A percentile compares a stretch with the other conserved stretches of the same genome.
Conservation (phyloP, 169 alveolate genomes). For the Plasmodium cynomolgi region DNA sequence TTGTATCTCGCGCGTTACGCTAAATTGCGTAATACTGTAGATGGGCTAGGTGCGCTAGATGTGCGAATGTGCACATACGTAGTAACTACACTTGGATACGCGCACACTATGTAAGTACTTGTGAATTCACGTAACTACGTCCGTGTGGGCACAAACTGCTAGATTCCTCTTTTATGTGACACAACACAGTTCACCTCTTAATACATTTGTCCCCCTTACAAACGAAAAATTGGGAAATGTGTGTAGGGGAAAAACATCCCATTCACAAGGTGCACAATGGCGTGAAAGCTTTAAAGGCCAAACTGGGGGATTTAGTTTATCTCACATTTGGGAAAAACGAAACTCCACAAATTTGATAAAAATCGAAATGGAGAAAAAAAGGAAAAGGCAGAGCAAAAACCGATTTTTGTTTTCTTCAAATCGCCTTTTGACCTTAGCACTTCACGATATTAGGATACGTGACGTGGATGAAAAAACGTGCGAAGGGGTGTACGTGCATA, state of each 20-base stretch:
- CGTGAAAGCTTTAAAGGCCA: background rate
- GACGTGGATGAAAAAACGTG: background rate
- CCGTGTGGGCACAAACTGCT: background rate
- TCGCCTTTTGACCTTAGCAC: background rate
- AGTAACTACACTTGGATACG: background rate
- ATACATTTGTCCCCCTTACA: background rate
- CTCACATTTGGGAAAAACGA: background rate
- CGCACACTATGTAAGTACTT: background rate
- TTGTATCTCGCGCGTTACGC: background rate
- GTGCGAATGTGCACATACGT: background rate
- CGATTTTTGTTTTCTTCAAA: background rate
- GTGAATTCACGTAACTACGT: background rate
- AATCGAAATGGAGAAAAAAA: background rate
- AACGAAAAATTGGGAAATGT: background rate
- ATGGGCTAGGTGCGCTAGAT: background rate
- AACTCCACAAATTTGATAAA: background rate
- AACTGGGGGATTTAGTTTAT: background rate
- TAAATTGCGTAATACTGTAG: background rate
- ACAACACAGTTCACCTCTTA: background rate
- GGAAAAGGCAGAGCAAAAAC: constrained; percentile 1
- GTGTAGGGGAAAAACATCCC: background rate
- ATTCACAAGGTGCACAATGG: background rate
- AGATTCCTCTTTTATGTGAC: background rate
- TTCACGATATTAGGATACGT: background rate
- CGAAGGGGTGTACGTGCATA: background rate